Base-by-base conservation (phyloP, 2,329 filamentous ascomycete species). In the Phialophora macrospora region DNA sequence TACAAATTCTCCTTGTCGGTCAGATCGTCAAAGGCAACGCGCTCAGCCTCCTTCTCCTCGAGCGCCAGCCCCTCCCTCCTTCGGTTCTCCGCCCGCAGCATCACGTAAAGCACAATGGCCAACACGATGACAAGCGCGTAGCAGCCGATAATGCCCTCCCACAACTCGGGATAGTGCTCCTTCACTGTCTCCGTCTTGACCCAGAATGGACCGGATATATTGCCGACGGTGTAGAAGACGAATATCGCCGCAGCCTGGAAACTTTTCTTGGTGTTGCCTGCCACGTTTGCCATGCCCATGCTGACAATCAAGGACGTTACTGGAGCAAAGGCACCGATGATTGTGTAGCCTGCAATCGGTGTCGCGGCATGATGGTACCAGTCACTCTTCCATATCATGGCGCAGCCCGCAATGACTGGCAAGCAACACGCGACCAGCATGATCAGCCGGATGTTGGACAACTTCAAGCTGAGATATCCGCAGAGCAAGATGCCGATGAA, bases 221-320 rank as follows among this genome's bases (percentile, higher is more conserved):
- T 92, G 1, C 90, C 86, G 6, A 92, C 87, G 62, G 88, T 90
- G 73, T 92, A 92, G 0, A 88, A 89, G 0, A 91, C 88, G 68
- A 92, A 93, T 1, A 91, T 88, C 0, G 87, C 87, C 0, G 88
- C 87, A 0, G 90, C 88, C 82, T 90, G 91, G 72, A 90, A 88
- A 68, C 87, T 90, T 80, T 92, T 92, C 79, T 93, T 93, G 0
- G 90, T 92, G 26, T 90, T 85, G 0, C 90, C 90, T 0, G 90
- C 89, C 0, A 92, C 88, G 69, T 93, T 93, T 11, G 85, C 85
- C 81, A 85, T 85, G 0, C 83, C 84, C 2, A 87, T 73, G 0
- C 80, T 81, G 49, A 87, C 85, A 2, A 84, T 82, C n/a, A 86
- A 78, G 51, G 85, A 88, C 0, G 90, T 89, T 0, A 90, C 88